These are phyloP conservation scores for Polychaeton citri DNA, from an alignment of 2,329 filamentous ascomycete genomes.

Conservation along the genomic window DNA sequence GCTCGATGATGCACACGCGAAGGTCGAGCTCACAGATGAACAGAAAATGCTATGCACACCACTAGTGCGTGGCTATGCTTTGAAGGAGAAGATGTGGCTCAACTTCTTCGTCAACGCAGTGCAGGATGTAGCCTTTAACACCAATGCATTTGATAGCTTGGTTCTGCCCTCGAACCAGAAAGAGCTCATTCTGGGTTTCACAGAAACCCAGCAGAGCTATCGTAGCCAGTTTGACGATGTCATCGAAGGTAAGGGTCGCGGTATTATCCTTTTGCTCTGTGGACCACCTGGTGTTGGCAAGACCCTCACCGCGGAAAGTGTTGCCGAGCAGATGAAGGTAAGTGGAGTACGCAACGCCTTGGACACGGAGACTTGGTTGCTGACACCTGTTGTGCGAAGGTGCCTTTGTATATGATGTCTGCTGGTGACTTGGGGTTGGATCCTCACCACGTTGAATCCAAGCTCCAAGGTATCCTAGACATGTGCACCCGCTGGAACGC, in stretches of 20 bases:
- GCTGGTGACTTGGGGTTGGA: slow-evolving; percentile 37
- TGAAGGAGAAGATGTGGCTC: slow-evolving; percentile 31
- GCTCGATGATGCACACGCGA: slow-evolving; percentile 9
- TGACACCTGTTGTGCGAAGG: no score
- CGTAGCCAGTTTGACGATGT: slow-evolving; percentile 34
- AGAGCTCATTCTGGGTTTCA: slow-evolving; percentile 34
- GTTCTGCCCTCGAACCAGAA: slow-evolving; percentile 37
- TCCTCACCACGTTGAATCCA: slow-evolving; percentile 28
- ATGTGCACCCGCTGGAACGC: slow-evolving; percentile 39
- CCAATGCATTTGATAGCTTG: slow-evolving; percentile 33
- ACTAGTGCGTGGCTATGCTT: slow-evolving; percentile 21
- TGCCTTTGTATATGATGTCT: slow-evolving; percentile 37
- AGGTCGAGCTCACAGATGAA: slow-evolving; percentile 12
- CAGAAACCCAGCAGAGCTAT: slow-evolving; percentile 28
- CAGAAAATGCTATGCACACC: slow-evolving; percentile 22
- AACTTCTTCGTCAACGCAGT: slow-evolving; percentile 28
- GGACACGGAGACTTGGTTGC: no score
- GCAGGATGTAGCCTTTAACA: slow-evolving; percentile 31
- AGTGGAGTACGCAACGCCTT: no score
- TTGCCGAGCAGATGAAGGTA: slow-evolving; percentile 38
- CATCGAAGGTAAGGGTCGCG: slow-evolving; percentile 39
- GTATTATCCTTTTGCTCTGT: slow-evolving; percentile 38
- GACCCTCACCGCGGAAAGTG: slow-evolving; percentile 37
- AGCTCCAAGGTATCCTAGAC: slow-evolving; percentile 32
- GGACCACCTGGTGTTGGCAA: slow-evolving; percentile 43